These are phyloP conservation scores for Sparassis latifolia DNA, from an alignment of 1,284 basidiomycete species.

Conservation along the genomic window DNA sequence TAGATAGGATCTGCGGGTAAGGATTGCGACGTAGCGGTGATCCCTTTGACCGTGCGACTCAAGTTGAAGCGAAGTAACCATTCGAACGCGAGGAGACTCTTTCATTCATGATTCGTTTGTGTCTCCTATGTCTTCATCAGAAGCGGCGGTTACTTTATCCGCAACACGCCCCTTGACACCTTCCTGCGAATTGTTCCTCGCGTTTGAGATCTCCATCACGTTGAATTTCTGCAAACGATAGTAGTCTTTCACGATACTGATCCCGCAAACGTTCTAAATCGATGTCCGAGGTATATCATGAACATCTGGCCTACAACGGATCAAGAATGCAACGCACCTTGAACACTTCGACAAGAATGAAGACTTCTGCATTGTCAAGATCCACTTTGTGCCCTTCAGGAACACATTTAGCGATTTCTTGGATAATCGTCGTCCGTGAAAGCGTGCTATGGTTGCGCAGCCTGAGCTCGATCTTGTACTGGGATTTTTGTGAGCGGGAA, in stretches of 20 bases:
- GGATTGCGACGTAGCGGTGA: no score
- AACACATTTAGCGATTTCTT: constrained; percentile 62
- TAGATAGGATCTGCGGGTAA: no score
- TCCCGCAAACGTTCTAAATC: constrained; percentile 61
- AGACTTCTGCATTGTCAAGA: constrained; percentile 58
- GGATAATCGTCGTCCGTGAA: constrained; percentile 48
- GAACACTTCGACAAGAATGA: constrained; percentile 74
- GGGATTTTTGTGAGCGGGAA: neutral
- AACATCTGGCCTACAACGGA: neutral
- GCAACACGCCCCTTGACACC: constrained; percentile 7
- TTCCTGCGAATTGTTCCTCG: constrained; percentile 20
- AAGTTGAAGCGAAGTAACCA: no score
- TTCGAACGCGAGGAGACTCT: no score
- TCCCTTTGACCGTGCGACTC: no score
- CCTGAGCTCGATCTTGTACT: constrained; percentile 78
- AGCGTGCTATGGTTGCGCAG: constrained; percentile 69
- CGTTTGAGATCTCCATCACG: constrained; percentile 58
- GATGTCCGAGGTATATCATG: constrained; percentile 1
- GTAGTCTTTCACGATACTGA: constrained; percentile 67
- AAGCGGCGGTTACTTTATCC: neutral
- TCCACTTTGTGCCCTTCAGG: constrained; percentile 61
- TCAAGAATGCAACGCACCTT: constrained; percentile 43
- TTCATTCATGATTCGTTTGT: neutral
- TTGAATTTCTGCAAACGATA: constrained; percentile 68
- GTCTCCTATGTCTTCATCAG: neutral